Conservation (phyloP, 495 filamentous ascomycete genomes). For the Rhypophila decipiens region DNA sequence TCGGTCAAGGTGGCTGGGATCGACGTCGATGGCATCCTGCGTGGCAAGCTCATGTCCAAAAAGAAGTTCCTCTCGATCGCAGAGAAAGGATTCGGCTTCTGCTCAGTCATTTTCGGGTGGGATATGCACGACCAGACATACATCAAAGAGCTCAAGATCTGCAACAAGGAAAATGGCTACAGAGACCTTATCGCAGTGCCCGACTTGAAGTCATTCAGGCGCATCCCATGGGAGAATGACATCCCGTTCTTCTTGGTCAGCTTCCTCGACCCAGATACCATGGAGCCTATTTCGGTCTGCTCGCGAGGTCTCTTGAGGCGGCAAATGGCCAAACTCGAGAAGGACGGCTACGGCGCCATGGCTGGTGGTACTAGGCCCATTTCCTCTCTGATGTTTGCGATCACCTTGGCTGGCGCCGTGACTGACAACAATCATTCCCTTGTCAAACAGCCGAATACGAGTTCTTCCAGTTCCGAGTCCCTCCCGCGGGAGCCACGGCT, state of each 20-base stretch:
- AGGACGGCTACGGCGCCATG: constrained; percentile 71
- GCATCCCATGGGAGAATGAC: constrained; percentile 92
- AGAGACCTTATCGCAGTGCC: constrained; percentile 79
- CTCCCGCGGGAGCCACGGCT: too few relatives aligned
- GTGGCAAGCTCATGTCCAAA: constrained; percentile 93
- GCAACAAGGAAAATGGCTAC: constrained; percentile 91
- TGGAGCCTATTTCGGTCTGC: constrained; percentile 67
- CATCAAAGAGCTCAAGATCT: constrained; percentile 73
- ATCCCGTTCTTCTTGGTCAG: constrained; percentile 89
- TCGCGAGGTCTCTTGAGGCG: constrained; percentile 70
- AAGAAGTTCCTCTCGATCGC: constrained; percentile 89
- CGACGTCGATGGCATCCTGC: constrained; percentile 85
- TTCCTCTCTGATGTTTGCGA: background rate
- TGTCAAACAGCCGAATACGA: constrained; percentile 79
- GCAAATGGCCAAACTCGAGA: constrained; percentile 57
- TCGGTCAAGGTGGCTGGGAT: constrained; percentile 88
- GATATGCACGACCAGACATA: constrained; percentile 97
- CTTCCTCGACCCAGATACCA: constrained; percentile 73
- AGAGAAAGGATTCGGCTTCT: constrained; percentile 86
- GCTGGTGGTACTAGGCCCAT: constrained; percentile 70
- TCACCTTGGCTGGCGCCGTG: too few relatives aligned
- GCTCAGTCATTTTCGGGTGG: constrained; percentile 95
- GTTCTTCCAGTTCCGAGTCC: constrained; percentile 88
- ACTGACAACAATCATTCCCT: constrained; percentile 11
- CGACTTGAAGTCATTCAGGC: constrained; percentile 73